Percentiles rank a stretch among this genome's conserved stretches.
Evolutionary conservation across 176 grass and related monocot genomes (phyloP).

Genomic region (Chloris gayana): DNA sequence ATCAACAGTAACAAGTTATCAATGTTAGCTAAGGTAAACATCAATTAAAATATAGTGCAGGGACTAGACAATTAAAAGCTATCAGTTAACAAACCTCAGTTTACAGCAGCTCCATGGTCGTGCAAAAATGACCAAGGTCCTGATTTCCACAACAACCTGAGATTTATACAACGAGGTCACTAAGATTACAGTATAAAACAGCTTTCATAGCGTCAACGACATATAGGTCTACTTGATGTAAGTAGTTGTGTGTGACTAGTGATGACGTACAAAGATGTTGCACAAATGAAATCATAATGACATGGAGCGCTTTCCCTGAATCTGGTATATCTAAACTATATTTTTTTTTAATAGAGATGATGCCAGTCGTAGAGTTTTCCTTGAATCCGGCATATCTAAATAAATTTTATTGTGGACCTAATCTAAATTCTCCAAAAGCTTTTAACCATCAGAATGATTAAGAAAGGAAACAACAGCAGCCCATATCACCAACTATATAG

Average conservation of each 20-base stretch:
- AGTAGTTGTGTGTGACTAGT: not conserved
- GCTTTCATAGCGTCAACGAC: not conserved
- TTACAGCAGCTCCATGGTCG: constrained; percentile 35
- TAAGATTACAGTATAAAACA: constrained; percentile 8
- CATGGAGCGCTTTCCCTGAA: not conserved
- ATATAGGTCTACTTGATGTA: not conserved
- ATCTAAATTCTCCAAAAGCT: not conserved
- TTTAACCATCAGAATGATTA: not conserved
- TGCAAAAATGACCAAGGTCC: constrained; percentile 94
- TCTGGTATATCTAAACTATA: not conserved
- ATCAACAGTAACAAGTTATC: not conserved
- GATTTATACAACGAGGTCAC: constrained; percentile 15
- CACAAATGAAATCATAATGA: not conserved
- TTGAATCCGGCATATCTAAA: not conserved
- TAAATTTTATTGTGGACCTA: not conserved
- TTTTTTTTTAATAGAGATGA: not conserved
- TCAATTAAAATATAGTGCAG: not conserved
- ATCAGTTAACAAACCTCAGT: constrained; percentile 47
- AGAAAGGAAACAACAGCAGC: not conserved
- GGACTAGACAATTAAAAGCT: not conserved
- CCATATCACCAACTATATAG: not conserved
- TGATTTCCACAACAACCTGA: constrained; percentile 79
- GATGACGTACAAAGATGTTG: not conserved
- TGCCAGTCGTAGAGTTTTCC: not conserved
- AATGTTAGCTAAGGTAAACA: not conserved